Conservation (phyloP, 306 rosid genomes). For the Coriaria nepalensis region DNA sequence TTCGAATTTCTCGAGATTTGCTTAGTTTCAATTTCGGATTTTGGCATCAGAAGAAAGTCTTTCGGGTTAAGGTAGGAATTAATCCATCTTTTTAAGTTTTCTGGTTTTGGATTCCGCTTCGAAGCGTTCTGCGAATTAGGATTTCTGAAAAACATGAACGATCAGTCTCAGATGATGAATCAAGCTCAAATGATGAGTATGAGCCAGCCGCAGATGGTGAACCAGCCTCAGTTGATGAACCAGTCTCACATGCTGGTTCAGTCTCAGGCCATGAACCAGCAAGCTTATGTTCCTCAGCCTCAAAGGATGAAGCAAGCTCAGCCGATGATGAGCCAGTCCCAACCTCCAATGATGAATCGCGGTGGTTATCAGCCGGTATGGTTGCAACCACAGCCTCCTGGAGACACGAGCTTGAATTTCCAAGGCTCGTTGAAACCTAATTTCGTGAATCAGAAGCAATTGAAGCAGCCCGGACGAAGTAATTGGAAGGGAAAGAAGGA, state of each 20-base stretch:
- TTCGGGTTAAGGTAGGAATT: too few relatives aligned
- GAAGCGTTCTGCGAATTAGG: slow-evolving; percentile 36
- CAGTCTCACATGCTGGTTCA: slow-evolving; percentile 26
- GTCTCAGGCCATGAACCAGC: slow-evolving; percentile 27
- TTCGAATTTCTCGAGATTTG: background rate
- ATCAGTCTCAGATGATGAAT: slow-evolving; percentile 31
- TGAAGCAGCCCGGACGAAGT: slow-evolving; percentile 26
- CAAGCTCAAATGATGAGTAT: slow-evolving; percentile 27
- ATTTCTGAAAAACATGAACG: slow-evolving; percentile 21
- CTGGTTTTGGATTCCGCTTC: background rate
- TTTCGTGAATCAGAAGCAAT: slow-evolving; percentile 11
- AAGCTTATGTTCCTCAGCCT: slow-evolving; percentile 6
- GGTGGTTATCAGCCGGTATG: slow-evolving; percentile 20
- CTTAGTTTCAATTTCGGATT: background rate
- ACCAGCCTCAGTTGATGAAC: slow-evolving; percentile 16
- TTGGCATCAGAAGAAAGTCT: background rate
- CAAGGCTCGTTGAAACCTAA: slow-evolving; percentile 15
- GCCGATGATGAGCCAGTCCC: slow-evolving; percentile 27
- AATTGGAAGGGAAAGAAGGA: slow-evolving; percentile 82
- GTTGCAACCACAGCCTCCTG: slow-evolving; percentile 22
- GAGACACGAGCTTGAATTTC: slow-evolving; percentile 14
- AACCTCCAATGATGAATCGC: slow-evolving; percentile 32
- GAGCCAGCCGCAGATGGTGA: slow-evolving; percentile 18
- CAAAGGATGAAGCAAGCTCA: slow-evolving; percentile 19
- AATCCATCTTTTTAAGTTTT: too few relatives aligned